phyloP scores from a whole-genome alignment of 2,329 filamentous ascomycete genomes.

The Aaosphaeria pasadenensis region DNA sequence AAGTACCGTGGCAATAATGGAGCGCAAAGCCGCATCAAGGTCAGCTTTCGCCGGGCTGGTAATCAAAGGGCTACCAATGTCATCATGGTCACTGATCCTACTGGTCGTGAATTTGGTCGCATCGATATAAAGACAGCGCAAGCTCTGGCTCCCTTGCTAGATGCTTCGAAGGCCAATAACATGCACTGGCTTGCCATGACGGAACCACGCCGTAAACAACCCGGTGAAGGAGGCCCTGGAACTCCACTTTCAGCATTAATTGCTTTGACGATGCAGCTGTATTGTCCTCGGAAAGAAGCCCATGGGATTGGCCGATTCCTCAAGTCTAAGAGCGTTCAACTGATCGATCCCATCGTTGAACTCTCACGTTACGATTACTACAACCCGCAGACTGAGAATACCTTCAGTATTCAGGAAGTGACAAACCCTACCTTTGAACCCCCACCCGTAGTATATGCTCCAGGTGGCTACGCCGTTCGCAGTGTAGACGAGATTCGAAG shows the following conservation, averaged over 20 bases:
- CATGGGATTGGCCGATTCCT: conserved; percentile 66
- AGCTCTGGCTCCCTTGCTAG: conserved; percentile 70
- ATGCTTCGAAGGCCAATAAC: conserved; percentile 56
- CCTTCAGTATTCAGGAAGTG: conserved; percentile 12
- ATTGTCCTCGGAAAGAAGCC: conserved; percentile 68
- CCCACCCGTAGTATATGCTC: not conserved
- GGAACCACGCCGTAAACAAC: conserved; percentile 60
- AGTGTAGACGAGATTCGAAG: conserved; percentile 83
- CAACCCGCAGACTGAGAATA: conserved; percentile 64
- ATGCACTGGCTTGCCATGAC: conserved; percentile 73
- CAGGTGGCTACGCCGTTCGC: conserved; percentile 44
- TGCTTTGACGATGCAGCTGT: conserved; percentile 71
- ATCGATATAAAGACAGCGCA: conserved; percentile 66
- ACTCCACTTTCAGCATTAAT: conserved; percentile 20
- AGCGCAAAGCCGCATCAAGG: conserved; percentile 66
- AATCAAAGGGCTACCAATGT: conserved; percentile 58
- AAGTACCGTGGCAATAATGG: conserved; percentile 57
- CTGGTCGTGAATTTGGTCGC: conserved; percentile 69
- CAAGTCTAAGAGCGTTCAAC: conserved; percentile 62
- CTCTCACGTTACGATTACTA: conserved; percentile 66
- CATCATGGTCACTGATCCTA: conserved; percentile 73
- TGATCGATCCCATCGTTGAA: conserved; percentile 60
- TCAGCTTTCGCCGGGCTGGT: conserved; percentile 62
- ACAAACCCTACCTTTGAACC: conserved; percentile 12
- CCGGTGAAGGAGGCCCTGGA: conserved; percentile 51